These are phyloP conservation scores for Pestalotiopsis fici DNA, from an alignment of 2,329 filamentous ascomycete species.

Conservation along the genomic window DNA sequence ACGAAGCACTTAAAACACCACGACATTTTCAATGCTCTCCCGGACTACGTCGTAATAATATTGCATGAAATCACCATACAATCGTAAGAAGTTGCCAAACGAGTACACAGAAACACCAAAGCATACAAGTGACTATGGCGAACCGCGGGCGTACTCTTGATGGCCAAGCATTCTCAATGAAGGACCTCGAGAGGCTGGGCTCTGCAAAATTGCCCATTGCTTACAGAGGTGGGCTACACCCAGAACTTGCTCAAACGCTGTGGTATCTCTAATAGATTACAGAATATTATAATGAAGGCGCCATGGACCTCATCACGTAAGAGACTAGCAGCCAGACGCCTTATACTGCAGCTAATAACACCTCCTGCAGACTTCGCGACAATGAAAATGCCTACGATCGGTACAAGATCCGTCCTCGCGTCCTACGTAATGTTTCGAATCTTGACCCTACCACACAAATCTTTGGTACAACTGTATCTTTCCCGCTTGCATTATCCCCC, in stretches of 20 bases:
- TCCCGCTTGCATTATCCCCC: slow-evolving; percentile 56
- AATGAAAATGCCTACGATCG: slow-evolving; percentile 54
- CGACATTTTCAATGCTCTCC: no score
- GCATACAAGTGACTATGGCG: slow-evolving; percentile 15
- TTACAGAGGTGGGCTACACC: slow-evolving; percentile 31
- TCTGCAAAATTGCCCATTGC: slow-evolving; percentile 38
- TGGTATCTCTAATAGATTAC: background rate
- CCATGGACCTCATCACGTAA: slow-evolving; percentile 18
- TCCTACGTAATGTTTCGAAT: slow-evolving; percentile 40
- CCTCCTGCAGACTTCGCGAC: slow-evolving; percentile 37
- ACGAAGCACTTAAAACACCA: no score
- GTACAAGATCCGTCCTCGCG: slow-evolving; percentile 48
- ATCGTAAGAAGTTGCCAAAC: no score
- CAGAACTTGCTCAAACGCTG: background rate
- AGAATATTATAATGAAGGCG: slow-evolving; percentile 14
- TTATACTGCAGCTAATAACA: background rate
- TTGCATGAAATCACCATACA: no score
- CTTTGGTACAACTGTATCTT: slow-evolving; percentile 41
- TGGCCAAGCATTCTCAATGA: slow-evolving; percentile 19
- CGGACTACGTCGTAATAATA: no score
- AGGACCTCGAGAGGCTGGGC: slow-evolving; percentile 40
- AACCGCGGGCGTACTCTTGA: slow-evolving; percentile 17
- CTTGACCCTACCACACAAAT: slow-evolving; percentile 41
- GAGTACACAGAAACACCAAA: background rate
- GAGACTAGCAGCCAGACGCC: background rate